Conservation (phyloP, 2,329 filamentous ascomycete genomes). For the Penicillium thymicola region DNA sequence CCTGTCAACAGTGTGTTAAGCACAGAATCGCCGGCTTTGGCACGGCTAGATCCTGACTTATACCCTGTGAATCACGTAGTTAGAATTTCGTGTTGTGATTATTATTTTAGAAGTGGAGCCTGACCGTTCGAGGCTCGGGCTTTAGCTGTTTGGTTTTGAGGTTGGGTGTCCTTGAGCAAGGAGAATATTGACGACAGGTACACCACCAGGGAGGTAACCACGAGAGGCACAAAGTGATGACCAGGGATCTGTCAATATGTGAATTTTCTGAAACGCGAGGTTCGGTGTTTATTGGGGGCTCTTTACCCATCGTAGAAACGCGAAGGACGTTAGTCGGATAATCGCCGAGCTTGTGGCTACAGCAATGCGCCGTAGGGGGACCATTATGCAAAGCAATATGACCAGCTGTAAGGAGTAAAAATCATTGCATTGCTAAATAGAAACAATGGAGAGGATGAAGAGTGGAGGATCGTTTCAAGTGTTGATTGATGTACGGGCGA, state of each 20-base stretch:
- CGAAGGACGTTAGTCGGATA: slow-evolving; percentile 36
- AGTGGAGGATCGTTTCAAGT: neutral
- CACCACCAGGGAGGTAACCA: slow-evolving; percentile 43
- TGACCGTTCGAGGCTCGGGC: slow-evolving; percentile 5
- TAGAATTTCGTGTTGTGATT: neutral
- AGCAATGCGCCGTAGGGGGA: slow-evolving; percentile 29
- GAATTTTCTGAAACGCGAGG: neutral
- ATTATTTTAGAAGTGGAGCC: neutral
- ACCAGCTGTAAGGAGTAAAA: slow-evolving; percentile 1
- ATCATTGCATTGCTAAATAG: neutral
- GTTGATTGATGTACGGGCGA: slow-evolving; percentile 5
- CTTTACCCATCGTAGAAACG: slow-evolving; percentile 47
- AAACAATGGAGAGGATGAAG: neutral
- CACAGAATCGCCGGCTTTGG: slow-evolving; percentile 29
- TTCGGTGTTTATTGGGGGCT: neutral
- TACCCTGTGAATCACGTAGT: neutral
- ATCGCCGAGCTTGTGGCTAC: slow-evolving; percentile 38
- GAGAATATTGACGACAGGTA: slow-evolving; percentile 44
- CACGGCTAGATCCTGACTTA: neutral
- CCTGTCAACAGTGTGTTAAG: slow-evolving; percentile 71
- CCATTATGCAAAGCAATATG: slow-evolving; percentile 25
- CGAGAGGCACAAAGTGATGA: slow-evolving; percentile 35
- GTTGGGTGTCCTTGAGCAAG: slow-evolving; percentile 11
- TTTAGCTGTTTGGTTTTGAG: slow-evolving; percentile 5
- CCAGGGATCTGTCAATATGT: slow-evolving; percentile 36